Evolutionary conservation across 768 basidiomycete species (phyloP).

Genomic region (Solioccasus polychromus): DNA sequence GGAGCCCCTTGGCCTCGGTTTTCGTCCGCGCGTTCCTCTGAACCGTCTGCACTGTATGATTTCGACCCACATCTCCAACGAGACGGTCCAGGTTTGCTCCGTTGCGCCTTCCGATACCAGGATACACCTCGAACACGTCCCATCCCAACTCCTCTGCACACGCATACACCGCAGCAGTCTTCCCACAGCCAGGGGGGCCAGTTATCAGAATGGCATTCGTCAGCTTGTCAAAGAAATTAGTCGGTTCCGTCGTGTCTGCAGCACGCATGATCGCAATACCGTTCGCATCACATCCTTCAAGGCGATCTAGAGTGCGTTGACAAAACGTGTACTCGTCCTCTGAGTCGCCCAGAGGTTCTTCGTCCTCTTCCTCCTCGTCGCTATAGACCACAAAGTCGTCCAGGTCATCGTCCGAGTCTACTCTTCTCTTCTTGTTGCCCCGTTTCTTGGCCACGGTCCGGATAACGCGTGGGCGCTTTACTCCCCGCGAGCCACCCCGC

Average conservation of each 20-base stretch:
- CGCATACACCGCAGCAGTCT: constrained; percentile 90
- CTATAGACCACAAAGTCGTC: constrained; percentile 57
- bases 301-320: constrained; percentile 19
- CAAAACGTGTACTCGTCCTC: constrained; percentile 34
- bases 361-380: constrained; percentile 32
- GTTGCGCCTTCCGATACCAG: constrained; percentile 88
- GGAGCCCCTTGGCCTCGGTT: constrained; percentile 10
- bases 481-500: constrained; percentile 32
- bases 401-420: constrained; percentile 52
- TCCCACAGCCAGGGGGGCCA: constrained; percentile 84
- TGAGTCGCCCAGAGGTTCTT: constrained; percentile 37
- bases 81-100: constrained; percentile 74
- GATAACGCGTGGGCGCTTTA: constrained; percentile 59
- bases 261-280: constrained; percentile 1
- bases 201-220: constrained; percentile 84
- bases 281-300: constrained; percentile 9
- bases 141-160: constrained; percentile 92
- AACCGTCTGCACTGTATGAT: constrained; percentile 68
- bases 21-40: constrained; percentile 7
- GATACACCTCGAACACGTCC: constrained; percentile 96
- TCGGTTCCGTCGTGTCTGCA: constrained; percentile 5
- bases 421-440: constrained; percentile 51
- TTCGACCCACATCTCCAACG: constrained; percentile 91
- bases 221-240: constrained; percentile 45
- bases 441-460: constrained; percentile 48